Percentiles rank a stretch among this genome's conserved stretches.
Evolutionary conservation across 345 rosid species (phyloP).

Genomic region (Turritis glabra): DNA sequence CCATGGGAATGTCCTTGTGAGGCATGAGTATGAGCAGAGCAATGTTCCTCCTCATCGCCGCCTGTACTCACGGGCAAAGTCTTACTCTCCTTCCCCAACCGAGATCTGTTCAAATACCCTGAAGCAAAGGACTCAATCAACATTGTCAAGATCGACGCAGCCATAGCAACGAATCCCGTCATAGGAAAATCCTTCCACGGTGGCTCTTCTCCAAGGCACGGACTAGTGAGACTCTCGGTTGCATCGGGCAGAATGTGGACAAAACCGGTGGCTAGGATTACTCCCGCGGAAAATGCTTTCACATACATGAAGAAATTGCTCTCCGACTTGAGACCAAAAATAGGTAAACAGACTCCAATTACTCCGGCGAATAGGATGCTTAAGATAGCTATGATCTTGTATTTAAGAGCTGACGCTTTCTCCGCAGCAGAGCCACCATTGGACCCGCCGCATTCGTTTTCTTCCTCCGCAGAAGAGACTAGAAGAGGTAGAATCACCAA

Average conservation of each 20-base stretch:
- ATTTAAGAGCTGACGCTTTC: constrained; percentile 39
- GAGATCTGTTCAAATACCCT: constrained; percentile 44
- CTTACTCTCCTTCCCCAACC: constrained; percentile 28
- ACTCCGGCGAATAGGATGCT: constrained; percentile 60
- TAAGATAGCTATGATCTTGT: constrained; percentile 48
- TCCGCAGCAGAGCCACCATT: constrained; percentile 19
- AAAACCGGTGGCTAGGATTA: constrained; percentile 66
- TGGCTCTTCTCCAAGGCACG: constrained; percentile 43
- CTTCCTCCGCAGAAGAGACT: constrained; percentile 26
- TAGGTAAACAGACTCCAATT: constrained; percentile 55
- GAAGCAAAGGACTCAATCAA: constrained; percentile 61
- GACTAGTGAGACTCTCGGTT: constrained; percentile 52
- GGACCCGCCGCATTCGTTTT: constrained; percentile 20
- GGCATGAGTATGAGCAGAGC: constrained; percentile 57
- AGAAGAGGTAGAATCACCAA: constrained; percentile 20
- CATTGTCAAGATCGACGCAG: constrained; percentile 52
- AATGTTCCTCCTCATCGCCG: constrained; percentile 14
- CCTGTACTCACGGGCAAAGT: constrained; percentile 23
- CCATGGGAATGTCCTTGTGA: constrained; percentile 66
- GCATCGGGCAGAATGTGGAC: constrained; percentile 69
- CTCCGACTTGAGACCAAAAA: constrained; percentile 55
- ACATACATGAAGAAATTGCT: constrained; percentile 58
- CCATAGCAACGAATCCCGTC: constrained; percentile 62
- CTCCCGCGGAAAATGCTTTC: constrained; percentile 70
- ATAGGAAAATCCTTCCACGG: constrained; percentile 65